Conservation (phyloP, 257 asterid species). For the Misopates orontium region DNA sequence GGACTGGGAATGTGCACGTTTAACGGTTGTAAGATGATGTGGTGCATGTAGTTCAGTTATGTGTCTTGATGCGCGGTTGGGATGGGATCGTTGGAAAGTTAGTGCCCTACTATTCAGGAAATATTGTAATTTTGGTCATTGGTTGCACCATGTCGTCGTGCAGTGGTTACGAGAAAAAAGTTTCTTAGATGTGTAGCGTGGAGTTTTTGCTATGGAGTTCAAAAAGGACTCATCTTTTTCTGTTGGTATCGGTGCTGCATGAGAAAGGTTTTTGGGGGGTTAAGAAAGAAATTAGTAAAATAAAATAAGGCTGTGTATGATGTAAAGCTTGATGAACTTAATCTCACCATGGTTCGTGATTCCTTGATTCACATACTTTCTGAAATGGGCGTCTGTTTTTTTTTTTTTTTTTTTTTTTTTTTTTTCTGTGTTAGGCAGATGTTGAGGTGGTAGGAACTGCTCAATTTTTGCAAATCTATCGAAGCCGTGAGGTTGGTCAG, state of each 20-base stretch:
- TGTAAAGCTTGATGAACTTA: slow-evolving; percentile 22
- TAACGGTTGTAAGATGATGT: no score
- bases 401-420: slow-evolving; percentile 38
- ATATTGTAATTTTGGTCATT: no score
- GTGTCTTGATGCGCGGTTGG: no score
- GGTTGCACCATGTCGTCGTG: no score
- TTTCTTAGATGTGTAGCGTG: background rate
- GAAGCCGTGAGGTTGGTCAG: slow-evolving; percentile 96
- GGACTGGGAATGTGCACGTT: no score
- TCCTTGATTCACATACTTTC: slow-evolving; percentile 2
- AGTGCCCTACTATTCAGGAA: no score
- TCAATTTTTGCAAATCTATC: slow-evolving; percentile 72
- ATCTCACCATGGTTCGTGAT: slow-evolving; percentile 1
- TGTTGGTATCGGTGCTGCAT: background rate
- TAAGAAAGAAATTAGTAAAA: background rate
- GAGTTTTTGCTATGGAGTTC: no score
- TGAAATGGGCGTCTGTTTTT: no score
- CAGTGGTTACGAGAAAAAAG: no score
- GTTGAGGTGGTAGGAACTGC: slow-evolving; percentile 45
- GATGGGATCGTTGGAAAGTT: no score
- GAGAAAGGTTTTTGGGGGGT: background rate
- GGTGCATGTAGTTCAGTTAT: no score
- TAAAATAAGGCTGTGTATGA: background rate
- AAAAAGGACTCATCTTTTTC: no score
- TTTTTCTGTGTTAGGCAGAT: slow-evolving; percentile 52